Conservation (phyloP, 495 filamentous ascomycete species). For the Immersiella caudata region DNA sequence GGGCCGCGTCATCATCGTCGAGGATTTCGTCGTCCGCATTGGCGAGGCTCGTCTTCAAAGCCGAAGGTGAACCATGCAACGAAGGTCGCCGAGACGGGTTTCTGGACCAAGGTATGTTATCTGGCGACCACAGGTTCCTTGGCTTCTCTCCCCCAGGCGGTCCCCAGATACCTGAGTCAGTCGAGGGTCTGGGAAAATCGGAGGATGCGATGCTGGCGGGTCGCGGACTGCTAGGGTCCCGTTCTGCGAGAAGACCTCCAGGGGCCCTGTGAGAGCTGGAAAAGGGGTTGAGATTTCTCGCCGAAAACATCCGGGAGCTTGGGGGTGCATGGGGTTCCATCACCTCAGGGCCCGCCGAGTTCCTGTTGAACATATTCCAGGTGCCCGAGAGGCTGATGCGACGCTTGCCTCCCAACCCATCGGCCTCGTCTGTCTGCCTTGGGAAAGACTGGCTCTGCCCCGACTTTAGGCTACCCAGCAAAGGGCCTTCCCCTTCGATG, state of each 20-base stretch:
- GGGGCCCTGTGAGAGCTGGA: constrained; percentile 65
- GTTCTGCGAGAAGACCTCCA: constrained; percentile 66
- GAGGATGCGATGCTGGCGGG: constrained; percentile 79
- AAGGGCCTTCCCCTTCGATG: constrained; percentile 66
- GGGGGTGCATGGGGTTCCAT: constrained; percentile 35
- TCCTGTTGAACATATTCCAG: constrained; percentile 62
- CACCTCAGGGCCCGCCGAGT: constrained; percentile 47
- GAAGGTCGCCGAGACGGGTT: constrained; percentile 52
- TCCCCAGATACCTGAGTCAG: constrained; percentile 66
- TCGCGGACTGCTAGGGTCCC: constrained; percentile 70
- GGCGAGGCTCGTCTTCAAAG: constrained; percentile 52
- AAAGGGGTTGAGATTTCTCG: constrained; percentile 64
- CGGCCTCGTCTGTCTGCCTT: constrained; percentile 52
- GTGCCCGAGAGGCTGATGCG: constrained; percentile 54
- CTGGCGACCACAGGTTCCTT: constrained; percentile 49
- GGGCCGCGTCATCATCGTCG: constrained; percentile 47
- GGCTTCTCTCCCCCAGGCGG: constrained; percentile 36
- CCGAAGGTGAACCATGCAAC: constrained; percentile 52
- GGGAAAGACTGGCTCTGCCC: constrained; percentile 85
- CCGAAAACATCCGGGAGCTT: constrained; percentile 42
- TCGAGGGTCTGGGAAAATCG: constrained; percentile 79
- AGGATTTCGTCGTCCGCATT: constrained; percentile 55
- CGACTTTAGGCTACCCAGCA: constrained; percentile 72
- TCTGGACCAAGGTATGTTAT: constrained; percentile 47
- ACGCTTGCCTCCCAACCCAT: constrained; percentile 44